Evolutionary conservation across 257 asterid species (phyloP).

Genomic region (Anisodus acutangulus): DNA sequence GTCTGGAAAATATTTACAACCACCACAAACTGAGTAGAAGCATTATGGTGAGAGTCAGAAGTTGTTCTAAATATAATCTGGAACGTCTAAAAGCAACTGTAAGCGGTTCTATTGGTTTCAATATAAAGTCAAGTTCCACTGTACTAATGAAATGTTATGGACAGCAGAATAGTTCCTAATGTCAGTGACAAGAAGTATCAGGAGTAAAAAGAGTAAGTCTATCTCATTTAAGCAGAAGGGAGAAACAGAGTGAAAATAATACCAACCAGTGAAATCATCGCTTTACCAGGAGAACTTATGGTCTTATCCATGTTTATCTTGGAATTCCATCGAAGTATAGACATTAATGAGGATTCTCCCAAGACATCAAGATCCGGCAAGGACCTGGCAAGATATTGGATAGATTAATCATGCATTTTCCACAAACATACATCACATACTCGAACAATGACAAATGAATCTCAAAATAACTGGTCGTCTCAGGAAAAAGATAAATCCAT

Average conservation of each 20-base stretch:
- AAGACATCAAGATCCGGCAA: conserved; percentile 66
- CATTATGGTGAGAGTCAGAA: conserved; percentile 13
- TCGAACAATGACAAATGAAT: not conserved
- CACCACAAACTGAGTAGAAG: conserved; percentile 19
- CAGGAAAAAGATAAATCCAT: not conserved
- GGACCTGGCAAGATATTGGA: conserved; percentile 59
- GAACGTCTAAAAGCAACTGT: not conserved
- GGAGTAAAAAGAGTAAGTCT: not conserved
- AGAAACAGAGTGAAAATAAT: conserved; percentile 27
- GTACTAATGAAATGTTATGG: not conserved
- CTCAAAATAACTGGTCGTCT: conserved; percentile 14
- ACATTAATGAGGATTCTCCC: conserved; percentile 69
- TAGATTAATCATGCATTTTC: conserved; percentile 18
- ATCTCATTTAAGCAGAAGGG: not conserved
- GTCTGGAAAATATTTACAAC: conserved; percentile 20
- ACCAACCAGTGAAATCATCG: conserved; percentile 80
- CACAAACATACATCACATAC: conserved; percentile 7
- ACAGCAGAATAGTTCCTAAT: not conserved
- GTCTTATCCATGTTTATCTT: conserved; percentile 79
- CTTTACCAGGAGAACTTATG: conserved; percentile 75
- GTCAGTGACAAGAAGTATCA: conserved; percentile 6
- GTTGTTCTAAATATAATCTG: conserved; percentile 19
- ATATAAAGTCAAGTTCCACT: not conserved
- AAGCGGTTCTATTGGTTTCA: conserved; percentile 25
- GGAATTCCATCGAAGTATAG: conserved; percentile 81